A percentile compares a stretch with the other conserved stretches of the same genome.
phyloP scores from a whole-genome alignment of 805 yeast species.

The Wickerhamia fluorescens region DNA sequence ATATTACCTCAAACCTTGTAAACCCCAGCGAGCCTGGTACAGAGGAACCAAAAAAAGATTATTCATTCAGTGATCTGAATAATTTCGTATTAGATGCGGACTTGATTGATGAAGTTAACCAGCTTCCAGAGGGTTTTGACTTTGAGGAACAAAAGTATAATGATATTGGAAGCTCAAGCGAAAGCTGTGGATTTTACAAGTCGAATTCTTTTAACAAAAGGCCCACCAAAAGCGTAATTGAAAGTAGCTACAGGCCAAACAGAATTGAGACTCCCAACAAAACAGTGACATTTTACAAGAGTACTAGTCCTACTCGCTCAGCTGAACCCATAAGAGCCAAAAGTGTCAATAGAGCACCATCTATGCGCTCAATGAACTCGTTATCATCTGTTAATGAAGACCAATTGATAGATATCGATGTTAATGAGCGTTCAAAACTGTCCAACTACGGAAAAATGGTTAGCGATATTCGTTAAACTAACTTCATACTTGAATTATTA shows the following conservation, averaged over 20 bases:
- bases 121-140: conserved; percentile 40
- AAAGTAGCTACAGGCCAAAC: conserved; percentile 17
- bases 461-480: no score
- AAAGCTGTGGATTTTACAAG: conserved; percentile 22
- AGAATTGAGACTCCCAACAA: conserved; percentile 31
- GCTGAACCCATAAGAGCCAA: conserved; percentile 9
- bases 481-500: no score
- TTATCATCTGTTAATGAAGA: conserved; percentile 17
- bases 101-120: conserved; percentile 44
- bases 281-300: conserved; percentile 37
- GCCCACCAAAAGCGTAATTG: conserved; percentile 23
- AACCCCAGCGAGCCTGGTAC: no score
- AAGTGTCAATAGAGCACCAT: conserved; percentile 23
- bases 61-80: no score
- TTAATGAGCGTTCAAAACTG: no score
- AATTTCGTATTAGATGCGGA: no score
- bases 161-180: no score
- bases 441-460: no score
- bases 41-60: no score
- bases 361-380: conserved; percentile 22
- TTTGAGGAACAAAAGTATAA: conserved; percentile 21
- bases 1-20: no score
- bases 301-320: conserved; percentile 13
- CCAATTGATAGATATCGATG: no score
- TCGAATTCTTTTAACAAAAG: conserved; percentile 35